Conservation (phyloP, 805 yeast genomes). For the Metschnikowia anglica region DNA sequence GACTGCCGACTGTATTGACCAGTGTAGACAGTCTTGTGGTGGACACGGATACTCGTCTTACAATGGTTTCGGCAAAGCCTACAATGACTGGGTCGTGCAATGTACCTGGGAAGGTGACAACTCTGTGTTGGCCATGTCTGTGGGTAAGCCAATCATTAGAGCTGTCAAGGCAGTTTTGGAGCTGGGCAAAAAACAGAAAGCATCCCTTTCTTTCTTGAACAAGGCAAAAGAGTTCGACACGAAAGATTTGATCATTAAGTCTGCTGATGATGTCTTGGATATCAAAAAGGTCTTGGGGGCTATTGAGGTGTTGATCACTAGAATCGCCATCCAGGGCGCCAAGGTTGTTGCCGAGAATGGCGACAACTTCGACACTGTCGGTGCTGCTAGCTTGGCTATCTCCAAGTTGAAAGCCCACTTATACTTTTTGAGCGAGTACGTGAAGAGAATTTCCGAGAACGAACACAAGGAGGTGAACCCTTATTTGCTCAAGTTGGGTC, state of each 20-base stretch:
- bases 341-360: conserved; percentile 18
- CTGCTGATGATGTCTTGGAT: conserved; percentile 16
- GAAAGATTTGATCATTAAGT: conserved; percentile 13
- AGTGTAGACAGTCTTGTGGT: conserved; percentile 23
- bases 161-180: conserved; percentile 19
- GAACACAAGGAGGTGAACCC: conserved; percentile 16
- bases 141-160: conserved; percentile 23
- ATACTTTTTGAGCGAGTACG: conserved; percentile 20
- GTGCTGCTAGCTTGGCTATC: conserved; percentile 21
- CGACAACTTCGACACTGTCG: conserved; percentile 22
- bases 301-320: conserved; percentile 21
- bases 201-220: conserved; percentile 21
- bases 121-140: conserved; percentile 24
- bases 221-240: conserved; percentile 19
- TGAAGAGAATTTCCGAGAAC: conserved; percentile 13
- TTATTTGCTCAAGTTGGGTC: conserved; percentile 19
- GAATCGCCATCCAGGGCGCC: conserved; percentile 21
- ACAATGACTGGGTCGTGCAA: conserved; percentile 25
- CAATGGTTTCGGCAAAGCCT: conserved; percentile 22
- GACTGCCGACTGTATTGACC: conserved; percentile 25
- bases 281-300: conserved; percentile 18
- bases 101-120: conserved; percentile 28
- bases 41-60: conserved; percentile 26
- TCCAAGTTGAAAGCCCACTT: conserved; percentile 25
- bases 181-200: conserved; percentile 17